A percentile compares a stretch with the other conserved stretches of the same genome.
phyloP scores from a whole-genome alignment of 2,329 filamentous ascomycete species.

The Epichloe amarillans region DNA sequence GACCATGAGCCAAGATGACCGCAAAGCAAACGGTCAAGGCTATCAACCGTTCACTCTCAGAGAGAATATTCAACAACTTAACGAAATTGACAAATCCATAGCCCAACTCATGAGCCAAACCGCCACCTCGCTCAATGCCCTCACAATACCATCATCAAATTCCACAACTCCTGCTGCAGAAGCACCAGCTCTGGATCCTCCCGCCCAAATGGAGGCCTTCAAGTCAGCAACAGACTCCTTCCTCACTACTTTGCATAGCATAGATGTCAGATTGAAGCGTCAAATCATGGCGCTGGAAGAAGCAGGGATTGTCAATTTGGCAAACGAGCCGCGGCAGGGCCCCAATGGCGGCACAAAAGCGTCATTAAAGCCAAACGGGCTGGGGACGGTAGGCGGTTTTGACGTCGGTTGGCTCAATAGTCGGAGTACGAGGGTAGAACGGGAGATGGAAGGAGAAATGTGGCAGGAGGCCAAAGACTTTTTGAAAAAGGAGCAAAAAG shows the following conservation, averaged over 20 bases:
- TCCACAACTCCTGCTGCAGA: slow-evolving; percentile 6
- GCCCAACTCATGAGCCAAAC: slow-evolving; percentile 30
- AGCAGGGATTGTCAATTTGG: slow-evolving; percentile 54
- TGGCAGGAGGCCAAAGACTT: slow-evolving; percentile 37
- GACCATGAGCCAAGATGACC: slow-evolving; percentile 15
- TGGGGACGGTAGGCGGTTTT: slow-evolving; percentile 45
- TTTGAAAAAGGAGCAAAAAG: slow-evolving; percentile 17
- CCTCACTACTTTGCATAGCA: slow-evolving; percentile 56
- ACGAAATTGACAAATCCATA: slow-evolving; percentile 56
- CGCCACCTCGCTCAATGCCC: slow-evolving; percentile 30
- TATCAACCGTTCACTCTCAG: slow-evolving; percentile 53
- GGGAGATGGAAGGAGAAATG: slow-evolving; percentile 72
- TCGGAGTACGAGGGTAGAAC: slow-evolving; percentile 65
- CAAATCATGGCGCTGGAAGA: slow-evolving; percentile 67
- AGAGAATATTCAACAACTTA: slow-evolving; percentile 70
- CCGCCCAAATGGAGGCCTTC: slow-evolving; percentile 42
- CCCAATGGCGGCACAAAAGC: slow-evolving; percentile 24
- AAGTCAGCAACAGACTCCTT: slow-evolving; percentile 51
- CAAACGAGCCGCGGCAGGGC: slow-evolving; percentile 19
- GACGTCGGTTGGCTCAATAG: slow-evolving; percentile 88
- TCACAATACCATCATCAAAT: slow-evolving; percentile 22
- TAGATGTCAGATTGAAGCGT: slow-evolving; percentile 58
- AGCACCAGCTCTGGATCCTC: slow-evolving; percentile 22
- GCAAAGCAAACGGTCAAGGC: slow-evolving; percentile 9
- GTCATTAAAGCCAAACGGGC: slow-evolving; percentile 39